Conservation (phyloP, 1,284 basidiomycete genomes). For the Megacollybia platyphylla region DNA sequence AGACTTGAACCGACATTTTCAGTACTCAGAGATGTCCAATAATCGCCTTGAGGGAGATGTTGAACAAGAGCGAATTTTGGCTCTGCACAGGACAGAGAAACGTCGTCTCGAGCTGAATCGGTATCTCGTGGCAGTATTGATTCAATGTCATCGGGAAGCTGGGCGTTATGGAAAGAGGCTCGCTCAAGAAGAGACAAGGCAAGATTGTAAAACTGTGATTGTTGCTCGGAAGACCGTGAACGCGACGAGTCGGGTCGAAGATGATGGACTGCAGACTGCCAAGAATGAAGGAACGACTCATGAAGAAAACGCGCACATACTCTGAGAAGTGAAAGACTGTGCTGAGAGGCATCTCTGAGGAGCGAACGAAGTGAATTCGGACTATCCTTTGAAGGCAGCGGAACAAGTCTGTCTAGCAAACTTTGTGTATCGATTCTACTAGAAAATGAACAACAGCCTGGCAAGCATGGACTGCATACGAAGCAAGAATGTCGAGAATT, state of each 20-base stretch:
- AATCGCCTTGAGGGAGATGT: constrained; percentile 58
- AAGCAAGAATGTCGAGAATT: constrained; percentile 66
- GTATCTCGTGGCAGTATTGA: constrained; percentile 25
- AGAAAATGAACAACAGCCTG: constrained; percentile 5
- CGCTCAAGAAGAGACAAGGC: constrained; percentile 61
- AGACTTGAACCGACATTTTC: constrained; percentile 31
- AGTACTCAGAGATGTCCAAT: constrained; percentile 55
- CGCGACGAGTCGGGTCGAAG: constrained; percentile 53
- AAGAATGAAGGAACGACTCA: constrained; percentile 5
- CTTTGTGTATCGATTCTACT: constrained; percentile 57
- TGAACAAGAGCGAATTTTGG: constrained; percentile 64
- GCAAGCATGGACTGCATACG: constrained; percentile 28
- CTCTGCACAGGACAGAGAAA: constrained; percentile 11
- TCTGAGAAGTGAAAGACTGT: constrained; percentile 38
- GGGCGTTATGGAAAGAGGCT: constrained; percentile 36
- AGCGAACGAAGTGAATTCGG: constrained; percentile 35
- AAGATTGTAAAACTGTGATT: constrained; percentile 60
- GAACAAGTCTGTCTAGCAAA: constrained; percentile 69
- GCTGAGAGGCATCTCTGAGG: constrained; percentile 37
- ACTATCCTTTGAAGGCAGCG: constrained; percentile 24
- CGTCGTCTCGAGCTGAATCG: constrained; percentile 12
- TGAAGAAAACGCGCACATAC: constrained; percentile 19
- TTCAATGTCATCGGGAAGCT: constrained; percentile 30
- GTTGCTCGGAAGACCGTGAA: constrained; percentile 48
- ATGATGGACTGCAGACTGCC: constrained; percentile 47